Evolutionary conservation across 2,329 filamentous ascomycete species (phyloP), one percentile per base, ranked within the genome.

Genomic region (Knufia fluminis): DNA sequence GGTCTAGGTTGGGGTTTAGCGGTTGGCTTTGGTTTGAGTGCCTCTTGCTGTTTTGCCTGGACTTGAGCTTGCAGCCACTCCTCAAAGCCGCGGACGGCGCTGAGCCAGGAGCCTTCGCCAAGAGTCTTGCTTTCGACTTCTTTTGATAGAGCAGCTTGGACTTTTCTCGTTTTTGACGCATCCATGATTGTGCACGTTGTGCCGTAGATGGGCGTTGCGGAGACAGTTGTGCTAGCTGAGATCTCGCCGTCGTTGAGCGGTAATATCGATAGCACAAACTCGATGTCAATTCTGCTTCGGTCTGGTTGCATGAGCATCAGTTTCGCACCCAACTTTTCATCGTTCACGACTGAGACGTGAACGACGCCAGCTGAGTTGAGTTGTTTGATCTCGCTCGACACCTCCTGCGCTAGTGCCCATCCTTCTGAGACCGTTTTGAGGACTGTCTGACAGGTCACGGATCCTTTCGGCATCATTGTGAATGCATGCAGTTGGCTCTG

Each of bases 351-450:
- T 10, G 48, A 57, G n/a, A 60, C 56, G 3, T 59, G 49, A 7
- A 69, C 71, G n/a, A 72, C 64, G 24, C 70, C 70, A 48, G 66
- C 67, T 53, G 70, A 68, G 52, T 64, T 66, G 12, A 73, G 64
- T 56, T 70, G 64, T 42, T 66, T 67, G 32, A 70, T 62, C 53
- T 73, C 70, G 50, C 71, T 64, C 45, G 70, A 66, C 6, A 72
- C 59, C 3, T 59, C 62, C 39, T 62, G 59, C 2, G 64, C 63
- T 35, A 64, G 60, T 52, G 68, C 61, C 70, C 70, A 73, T n/a
- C 67, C 67, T 38, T 62, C 53, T 7, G 68, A 67, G 16, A 72
- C 61, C 45, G 68, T 67, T 20, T 51, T 56, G n/a, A 73, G 61
- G 19, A 72, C 58, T 20, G 66, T 58, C 47, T 65, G 70, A 0